These are phyloP conservation scores for Microdochium trichocladiopsis DNA, from an alignment of 2,329 filamentous ascomycete genomes.

Conservation along the genomic window DNA sequence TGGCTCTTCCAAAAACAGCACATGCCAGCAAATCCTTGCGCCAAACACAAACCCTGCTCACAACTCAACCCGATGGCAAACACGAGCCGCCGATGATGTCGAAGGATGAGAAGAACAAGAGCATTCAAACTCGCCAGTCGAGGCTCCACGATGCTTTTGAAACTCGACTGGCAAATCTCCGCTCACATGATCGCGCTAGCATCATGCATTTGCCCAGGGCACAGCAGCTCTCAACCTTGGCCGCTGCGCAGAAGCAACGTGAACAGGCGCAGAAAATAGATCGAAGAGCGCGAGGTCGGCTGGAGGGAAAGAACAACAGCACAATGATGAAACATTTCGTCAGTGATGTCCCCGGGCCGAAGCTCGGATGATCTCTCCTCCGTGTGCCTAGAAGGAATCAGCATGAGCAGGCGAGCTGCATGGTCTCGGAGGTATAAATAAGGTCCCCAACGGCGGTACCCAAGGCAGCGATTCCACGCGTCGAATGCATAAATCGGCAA, in stretches of 20 bases:
- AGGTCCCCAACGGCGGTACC: too few relatives aligned
- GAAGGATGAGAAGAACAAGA: neutral
- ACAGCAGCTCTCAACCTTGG: neutral
- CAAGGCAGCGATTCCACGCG: too few relatives aligned
- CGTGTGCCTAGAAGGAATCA: too few relatives aligned
- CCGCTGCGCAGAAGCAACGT: neutral
- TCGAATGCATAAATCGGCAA: too few relatives aligned
- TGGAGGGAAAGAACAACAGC: neutral
- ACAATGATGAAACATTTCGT: neutral
- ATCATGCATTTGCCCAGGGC: neutral
- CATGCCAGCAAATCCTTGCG: neutral
- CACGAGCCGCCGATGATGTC: neutral
- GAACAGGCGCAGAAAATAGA: neutral
- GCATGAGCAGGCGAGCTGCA: too few relatives aligned
- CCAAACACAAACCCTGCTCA: neutral
- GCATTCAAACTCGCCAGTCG: neutral
- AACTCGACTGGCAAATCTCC: neutral
- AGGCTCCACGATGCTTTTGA: neutral
- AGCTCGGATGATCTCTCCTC: neutral
- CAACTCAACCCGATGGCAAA: neutral
- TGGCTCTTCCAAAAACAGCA: neutral
- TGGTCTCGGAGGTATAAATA: too few relatives aligned
- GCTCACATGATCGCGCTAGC: neutral
- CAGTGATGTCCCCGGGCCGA: neutral
- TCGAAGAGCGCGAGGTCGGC: neutral